These are phyloP conservation scores for Termitomyces sp. DNA, from an alignment of 768 basidiomycete species.

Conservation along the genomic window DNA sequence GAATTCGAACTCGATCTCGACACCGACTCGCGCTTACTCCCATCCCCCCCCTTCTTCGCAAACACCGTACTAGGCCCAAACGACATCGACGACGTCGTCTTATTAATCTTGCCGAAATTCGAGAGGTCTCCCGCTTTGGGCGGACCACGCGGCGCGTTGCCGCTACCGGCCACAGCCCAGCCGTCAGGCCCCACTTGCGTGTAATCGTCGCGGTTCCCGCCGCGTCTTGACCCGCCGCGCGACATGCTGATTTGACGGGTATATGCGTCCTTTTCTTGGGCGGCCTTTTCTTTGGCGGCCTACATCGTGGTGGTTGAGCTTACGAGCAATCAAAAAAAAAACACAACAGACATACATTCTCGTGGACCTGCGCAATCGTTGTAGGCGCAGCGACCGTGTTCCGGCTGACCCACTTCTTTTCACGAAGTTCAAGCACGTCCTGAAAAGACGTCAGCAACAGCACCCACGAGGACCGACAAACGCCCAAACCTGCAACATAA, in stretches of 20 bases:
- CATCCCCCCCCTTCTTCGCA: constrained; percentile 53
- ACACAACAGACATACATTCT: constrained; percentile 53
- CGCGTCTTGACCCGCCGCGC: constrained; percentile 86
- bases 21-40: constrained; percentile 62
- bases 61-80: constrained; percentile 89
- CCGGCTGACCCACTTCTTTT: constrained; percentile 76
- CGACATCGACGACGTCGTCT: constrained; percentile 56
- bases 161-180: constrained; percentile 76
- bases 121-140: constrained; percentile 84
- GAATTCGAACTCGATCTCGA: constrained; percentile 76
- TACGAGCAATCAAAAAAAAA: background rate
- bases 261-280: constrained; percentile 55
- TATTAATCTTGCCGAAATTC: constrained; percentile 84
- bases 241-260: constrained; percentile 76
- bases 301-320: constrained; percentile 21
- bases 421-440: constrained; percentile 90
- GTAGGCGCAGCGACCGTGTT: constrained; percentile 74
- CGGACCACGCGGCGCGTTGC: constrained; percentile 50
- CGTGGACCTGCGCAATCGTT: constrained; percentile 87
- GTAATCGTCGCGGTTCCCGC: constrained; percentile 61
- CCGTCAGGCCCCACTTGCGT: constrained; percentile 72
- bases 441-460: constrained; percentile 27
- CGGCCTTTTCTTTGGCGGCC: constrained; percentile 82
- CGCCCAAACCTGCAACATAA: constrained; percentile 83
- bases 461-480: constrained; percentile 13